Evolutionary conservation across 2,329 filamentous ascomycete genomes (phyloP), one percentile per base, ranked within the genome.

Genomic region (Sarocladiaceae sp.): DNA sequence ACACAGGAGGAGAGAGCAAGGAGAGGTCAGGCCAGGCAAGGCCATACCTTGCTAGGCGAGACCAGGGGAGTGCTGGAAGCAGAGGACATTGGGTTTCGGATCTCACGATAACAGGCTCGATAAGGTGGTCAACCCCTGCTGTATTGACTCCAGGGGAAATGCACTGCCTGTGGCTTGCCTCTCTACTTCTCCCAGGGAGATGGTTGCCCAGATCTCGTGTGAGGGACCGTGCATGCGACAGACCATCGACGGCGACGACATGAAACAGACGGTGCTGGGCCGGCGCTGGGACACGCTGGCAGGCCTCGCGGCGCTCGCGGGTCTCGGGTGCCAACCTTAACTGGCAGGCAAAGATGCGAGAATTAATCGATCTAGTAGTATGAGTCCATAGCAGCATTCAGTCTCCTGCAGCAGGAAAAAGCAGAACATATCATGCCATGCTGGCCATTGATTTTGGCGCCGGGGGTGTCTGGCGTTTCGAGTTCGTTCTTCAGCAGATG

Each of bases 261-360:
- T 48, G 44, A 48, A 48, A 48, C 44, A 48, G 26, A 48, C 40
- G 44, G 44, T 42, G 18, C 10, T 15, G 39, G 39, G 6, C 39
- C 18, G 17, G 22, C 39, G 39, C 39, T 42, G 39, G 39, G 39
- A 25, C 20, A 33, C 29, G 29, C 15, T 33, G 29, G 29, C 10
- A 10, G 15, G 29, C 10, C 29, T 33, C 10, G 29, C 15, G 15
- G 29, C 29, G 29, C 29, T 8, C 29, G 15, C 8, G 29, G 10
- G 15, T 33, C 15, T 8, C 29, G 10, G 15, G 8, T 33, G 29
- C 29, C 29, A 10, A 33, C 29, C 8, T 10, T 33, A 33, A 15
- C 29, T 33, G 29, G 29, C n/a, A n/a, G n/a, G n/a, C n/a, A n/a
- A n/a, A n/a, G n/a, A n/a, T n/a, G n/a, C n/a, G n/a, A n/a, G n/a